phyloP scores from a whole-genome alignment of 2,329 filamentous ascomycete species.

The Coniella vitis region DNA sequence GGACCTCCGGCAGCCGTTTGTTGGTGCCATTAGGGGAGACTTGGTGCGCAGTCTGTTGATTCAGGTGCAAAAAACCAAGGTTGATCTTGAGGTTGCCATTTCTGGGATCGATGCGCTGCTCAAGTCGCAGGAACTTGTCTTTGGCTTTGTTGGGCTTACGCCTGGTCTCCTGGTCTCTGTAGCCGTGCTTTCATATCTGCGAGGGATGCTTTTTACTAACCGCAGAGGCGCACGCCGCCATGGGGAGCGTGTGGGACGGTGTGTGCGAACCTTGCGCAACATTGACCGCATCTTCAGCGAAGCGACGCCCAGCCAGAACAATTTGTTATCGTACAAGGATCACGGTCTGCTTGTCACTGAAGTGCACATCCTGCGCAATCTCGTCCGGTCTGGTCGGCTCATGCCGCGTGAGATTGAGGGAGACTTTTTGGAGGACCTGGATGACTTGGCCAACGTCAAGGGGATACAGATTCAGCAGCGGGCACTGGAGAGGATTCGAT shows the following conservation, averaged over 20 bases:
- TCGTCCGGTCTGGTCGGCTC: slow-evolving; percentile 47
- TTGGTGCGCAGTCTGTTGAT: slow-evolving; percentile 86
- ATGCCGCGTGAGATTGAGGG: slow-evolving; percentile 69
- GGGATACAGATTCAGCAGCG: slow-evolving; percentile 72
- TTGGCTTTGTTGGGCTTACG: slow-evolving; percentile 93
- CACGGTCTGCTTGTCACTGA: slow-evolving; percentile 87
- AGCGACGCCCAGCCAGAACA: slow-evolving; percentile 58
- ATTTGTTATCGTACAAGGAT: slow-evolving; percentile 80
- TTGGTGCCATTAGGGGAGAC: slow-evolving; percentile 78
- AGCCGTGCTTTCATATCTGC: slow-evolving; percentile 65
- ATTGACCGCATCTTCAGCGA: slow-evolving; percentile 74
- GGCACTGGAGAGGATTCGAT: slow-evolving; percentile 76
- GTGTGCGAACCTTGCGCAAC: slow-evolving; percentile 74
- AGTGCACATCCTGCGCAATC: slow-evolving; percentile 71
- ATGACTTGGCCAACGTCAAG: slow-evolving; percentile 76
- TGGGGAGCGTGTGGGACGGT: slow-evolving; percentile 56
- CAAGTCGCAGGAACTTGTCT: slow-evolving; percentile 94
- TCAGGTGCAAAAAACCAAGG: slow-evolving; percentile 97
- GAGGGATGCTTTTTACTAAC: slow-evolving; percentile 62
- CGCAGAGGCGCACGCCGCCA: slow-evolving; percentile 61
- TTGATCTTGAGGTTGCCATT: slow-evolving; percentile 93
- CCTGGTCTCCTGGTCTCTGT: slow-evolving; percentile 86
- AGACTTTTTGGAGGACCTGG: slow-evolving; percentile 84
- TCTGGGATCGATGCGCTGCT: slow-evolving; percentile 90
- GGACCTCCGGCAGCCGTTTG: slow-evolving; percentile 74